A percentile compares a stretch with the other conserved stretches of the same genome.
Evolutionary conservation across 73 alveolate genomes (phyloP).

Genomic region (Blepharisma japonicum): DNA sequence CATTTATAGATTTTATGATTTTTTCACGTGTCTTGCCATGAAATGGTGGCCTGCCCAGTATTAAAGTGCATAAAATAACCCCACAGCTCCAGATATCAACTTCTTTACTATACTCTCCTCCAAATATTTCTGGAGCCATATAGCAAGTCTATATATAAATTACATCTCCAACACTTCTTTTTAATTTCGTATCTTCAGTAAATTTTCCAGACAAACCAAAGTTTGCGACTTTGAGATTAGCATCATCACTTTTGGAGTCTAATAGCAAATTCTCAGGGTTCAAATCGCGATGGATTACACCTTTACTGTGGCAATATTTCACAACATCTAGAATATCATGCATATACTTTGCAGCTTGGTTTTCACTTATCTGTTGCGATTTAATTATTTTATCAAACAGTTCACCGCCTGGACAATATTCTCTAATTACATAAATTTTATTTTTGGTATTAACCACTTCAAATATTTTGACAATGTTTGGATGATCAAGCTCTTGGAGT

Average conservation of each 20-base stretch:
- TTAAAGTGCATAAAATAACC: slow-evolving; percentile 55
- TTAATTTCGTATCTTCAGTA: not conserved
- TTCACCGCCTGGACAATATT: slow-evolving; percentile 52
- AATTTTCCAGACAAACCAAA: slow-evolving; percentile 70
- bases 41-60: slow-evolving; percentile 71
- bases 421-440: slow-evolving; percentile 37
- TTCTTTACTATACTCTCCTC: slow-evolving; percentile 44
- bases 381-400: slow-evolving; percentile 35
- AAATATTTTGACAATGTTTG: slow-evolving; percentile 44
- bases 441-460: slow-evolving; percentile 38
- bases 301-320: slow-evolving; percentile 78
- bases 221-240: slow-evolving; percentile 76
- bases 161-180: not conserved
- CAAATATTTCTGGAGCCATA: slow-evolving; percentile 25
- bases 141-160: not conserved
- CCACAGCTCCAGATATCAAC: slow-evolving; percentile 84
- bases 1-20: slow-evolving; percentile 49
- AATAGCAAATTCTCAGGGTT: slow-evolving; percentile 90
- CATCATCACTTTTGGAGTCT: slow-evolving; percentile 66
- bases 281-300: slow-evolving; percentile 90
- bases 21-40: slow-evolving; percentile 58
- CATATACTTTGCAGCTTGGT: slow-evolving; percentile 54
- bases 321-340: slow-evolving; percentile 68
- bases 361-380: not conserved
- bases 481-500: slow-evolving; percentile 39